These are phyloP conservation scores for Populus nigra DNA, from an alignment of 345 rosid genomes.

Conservation along the genomic window DNA sequence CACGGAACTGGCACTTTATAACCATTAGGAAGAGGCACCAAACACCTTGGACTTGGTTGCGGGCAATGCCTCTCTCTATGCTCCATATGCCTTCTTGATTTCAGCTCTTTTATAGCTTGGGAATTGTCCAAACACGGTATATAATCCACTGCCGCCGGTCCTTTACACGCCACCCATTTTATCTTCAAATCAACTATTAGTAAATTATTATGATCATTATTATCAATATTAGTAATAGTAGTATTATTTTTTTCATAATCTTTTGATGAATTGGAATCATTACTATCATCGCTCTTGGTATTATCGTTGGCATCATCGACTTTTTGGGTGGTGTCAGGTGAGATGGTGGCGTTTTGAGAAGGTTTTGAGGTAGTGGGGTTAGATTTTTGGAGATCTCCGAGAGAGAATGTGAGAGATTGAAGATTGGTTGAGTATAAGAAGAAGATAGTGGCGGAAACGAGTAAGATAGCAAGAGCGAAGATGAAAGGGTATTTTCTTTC, in stretches of 20 bases:
- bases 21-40: constrained; percentile 65
- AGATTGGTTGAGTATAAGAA: constrained; percentile 31
- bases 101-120: constrained; percentile 55
- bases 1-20: constrained; percentile 70
- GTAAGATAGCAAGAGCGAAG: constrained; percentile 39
- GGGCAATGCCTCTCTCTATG: constrained; percentile 93
- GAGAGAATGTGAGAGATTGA: constrained; percentile 32
- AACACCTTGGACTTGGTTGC: constrained; percentile 54
- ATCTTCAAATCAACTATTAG: background rate
- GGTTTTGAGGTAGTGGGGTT: constrained; percentile 13
- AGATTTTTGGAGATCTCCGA: constrained; percentile 31
- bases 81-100: constrained; percentile 80
- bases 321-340: background rate
- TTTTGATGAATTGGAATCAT: background rate
- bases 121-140: constrained; percentile 82
- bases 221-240: background rate
- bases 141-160: constrained; percentile 51
- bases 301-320: background rate
- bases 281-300: background rate
- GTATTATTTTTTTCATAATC: background rate
- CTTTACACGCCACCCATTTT: constrained; percentile 55
- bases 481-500: constrained; percentile 48
- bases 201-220: background rate
- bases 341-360: constrained; percentile 17
- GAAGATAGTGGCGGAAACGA: constrained; percentile 38